A percentile compares a stretch with the other conserved stretches of the same genome.
Conservation (phyloP, 164 flowering plant species). For the Umbellularia californica region DNA sequence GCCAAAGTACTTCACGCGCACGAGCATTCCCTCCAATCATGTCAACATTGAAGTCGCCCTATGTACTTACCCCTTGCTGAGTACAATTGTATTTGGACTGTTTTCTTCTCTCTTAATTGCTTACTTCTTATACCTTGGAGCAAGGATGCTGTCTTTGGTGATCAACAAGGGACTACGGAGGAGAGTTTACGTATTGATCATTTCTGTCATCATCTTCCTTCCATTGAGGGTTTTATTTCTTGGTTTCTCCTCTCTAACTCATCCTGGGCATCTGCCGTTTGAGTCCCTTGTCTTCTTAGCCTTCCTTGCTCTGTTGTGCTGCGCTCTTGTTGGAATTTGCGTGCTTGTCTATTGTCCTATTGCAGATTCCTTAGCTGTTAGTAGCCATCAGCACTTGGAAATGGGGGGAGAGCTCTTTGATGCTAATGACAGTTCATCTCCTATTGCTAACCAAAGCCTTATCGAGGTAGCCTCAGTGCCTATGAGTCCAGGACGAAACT, state of each 20-base stretch:
- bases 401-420: constrained; percentile 34
- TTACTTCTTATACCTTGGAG: constrained; percentile 77
- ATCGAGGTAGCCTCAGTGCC: constrained; percentile 30
- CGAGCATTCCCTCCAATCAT: constrained; percentile 14
- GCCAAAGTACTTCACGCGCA: constrained; percentile 59
- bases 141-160: constrained; percentile 56
- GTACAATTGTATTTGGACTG: constrained; percentile 68
- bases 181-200: constrained; percentile 69
- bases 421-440: constrained; percentile 52
- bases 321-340: constrained; percentile 63
- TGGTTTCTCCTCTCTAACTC: constrained; percentile 68
- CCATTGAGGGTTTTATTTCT: constrained; percentile 76
- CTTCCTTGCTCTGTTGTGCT: constrained; percentile 64
- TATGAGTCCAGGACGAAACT: constrained; percentile 46
- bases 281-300: constrained; percentile 70
- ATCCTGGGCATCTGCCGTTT: constrained; percentile 53
- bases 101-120: constrained; percentile 49
- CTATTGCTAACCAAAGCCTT: constrained; percentile 57
- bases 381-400: constrained; percentile 49
- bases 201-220: constrained; percentile 62
- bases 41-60: constrained; percentile 28
- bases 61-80: constrained; percentile 88
- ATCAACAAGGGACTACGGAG: constrained; percentile 81
- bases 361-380: constrained; percentile 74
- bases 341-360: constrained; percentile 84